Conservation (phyloP, 148 eudicot genomes). For the Amaranthus cruentus region DNA sequence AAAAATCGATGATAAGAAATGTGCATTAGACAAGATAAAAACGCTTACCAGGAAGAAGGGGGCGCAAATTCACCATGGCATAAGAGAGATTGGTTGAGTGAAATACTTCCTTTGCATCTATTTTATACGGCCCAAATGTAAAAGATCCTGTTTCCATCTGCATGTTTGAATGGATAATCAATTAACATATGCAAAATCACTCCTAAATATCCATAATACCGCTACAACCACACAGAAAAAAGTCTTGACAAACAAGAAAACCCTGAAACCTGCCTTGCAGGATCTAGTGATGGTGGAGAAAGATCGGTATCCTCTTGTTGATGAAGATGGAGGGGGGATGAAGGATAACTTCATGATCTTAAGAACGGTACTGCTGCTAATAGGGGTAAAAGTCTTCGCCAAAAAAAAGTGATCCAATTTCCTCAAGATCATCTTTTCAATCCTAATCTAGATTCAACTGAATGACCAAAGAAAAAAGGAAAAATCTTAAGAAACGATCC, state of each 20-base stretch:
- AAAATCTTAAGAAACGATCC: conserved; percentile 4
- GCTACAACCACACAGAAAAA: not conserved
- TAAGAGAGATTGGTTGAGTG: conserved; percentile 61
- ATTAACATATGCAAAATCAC: conserved; percentile 1
- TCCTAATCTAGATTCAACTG: conserved; percentile 29
- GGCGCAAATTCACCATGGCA: conserved; percentile 88
- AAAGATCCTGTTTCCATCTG: conserved; percentile 56
- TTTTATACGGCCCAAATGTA: conserved; percentile 72
- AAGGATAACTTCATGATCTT: conserved; percentile 12
- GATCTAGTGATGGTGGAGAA: conserved; percentile 22
- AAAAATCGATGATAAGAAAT: not conserved
- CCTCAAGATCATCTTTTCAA: conserved; percentile 28
- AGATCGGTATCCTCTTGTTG: conserved; percentile 25
- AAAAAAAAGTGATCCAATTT: conserved; percentile 26
- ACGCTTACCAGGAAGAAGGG: conserved; percentile 74
- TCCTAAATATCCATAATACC: not conserved
- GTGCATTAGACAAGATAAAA: not conserved
- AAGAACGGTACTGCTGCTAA: conserved; percentile 14
- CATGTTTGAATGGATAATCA: conserved; percentile 12
- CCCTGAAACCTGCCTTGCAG: conserved; percentile 28
- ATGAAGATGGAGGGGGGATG: conserved; percentile 12
- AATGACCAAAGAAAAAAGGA: conserved; percentile 14
- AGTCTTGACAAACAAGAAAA: not conserved
- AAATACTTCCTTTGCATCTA: conserved; percentile 65
- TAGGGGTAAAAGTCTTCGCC: conserved; percentile 11